Base-by-base conservation (phyloP, 1,284 basidiomycete species). In the Cutaneotrichosporon mucoides region DNA sequence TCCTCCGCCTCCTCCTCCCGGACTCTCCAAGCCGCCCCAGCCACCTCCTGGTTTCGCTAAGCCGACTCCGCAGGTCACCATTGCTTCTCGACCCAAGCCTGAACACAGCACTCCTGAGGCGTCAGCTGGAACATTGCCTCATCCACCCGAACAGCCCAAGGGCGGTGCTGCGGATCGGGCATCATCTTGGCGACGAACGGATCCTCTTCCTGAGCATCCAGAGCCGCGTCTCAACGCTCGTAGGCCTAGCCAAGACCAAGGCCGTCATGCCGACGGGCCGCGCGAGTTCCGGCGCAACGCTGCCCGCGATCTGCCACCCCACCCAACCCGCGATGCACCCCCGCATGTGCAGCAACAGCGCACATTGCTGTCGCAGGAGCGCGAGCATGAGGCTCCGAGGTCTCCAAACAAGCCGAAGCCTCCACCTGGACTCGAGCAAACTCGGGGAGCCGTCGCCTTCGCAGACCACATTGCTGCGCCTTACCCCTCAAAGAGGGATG, bases 401-500 rank as follows among this genome's bases (percentile, higher is more conserved):
- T 50, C 56, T 3, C 50, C 56, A 12, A 33, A n/a, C 10, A 52
- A 33, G 49, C 12, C 42, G 12, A 49, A 41, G 34, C 11, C 42
- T 2, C 36, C 48, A 6, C 46, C 46, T 48, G 13, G 43, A 2
- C 41, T 46, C 8, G 55, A 49, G 37, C 56, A 37, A 24, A 24
- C 24, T 24, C 5, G 24, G 40, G 6, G 46, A 35, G 5, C 51
- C 53, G 33, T 36, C 38, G 38, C 16, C 16, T 41, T 51, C 15
- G 24, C 34, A 7, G 53, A 55, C 16, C 57, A 61, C 13, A 56
- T 56, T 35, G 55, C 59, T 1, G 57, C 62, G 16, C 57, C 56
- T 2, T 56, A 58, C 11, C 45, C 54, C 6, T 60, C 64, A 5
- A 68, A 68, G 61, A 71, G 77, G 85, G 68, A 88, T 87, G 66